A percentile compares a stretch with the other conserved stretches of the same genome.
Evolutionary conservation across 1,139 yeast genomes (phyloP).

Genomic region (Komagataea norvegica): DNA sequence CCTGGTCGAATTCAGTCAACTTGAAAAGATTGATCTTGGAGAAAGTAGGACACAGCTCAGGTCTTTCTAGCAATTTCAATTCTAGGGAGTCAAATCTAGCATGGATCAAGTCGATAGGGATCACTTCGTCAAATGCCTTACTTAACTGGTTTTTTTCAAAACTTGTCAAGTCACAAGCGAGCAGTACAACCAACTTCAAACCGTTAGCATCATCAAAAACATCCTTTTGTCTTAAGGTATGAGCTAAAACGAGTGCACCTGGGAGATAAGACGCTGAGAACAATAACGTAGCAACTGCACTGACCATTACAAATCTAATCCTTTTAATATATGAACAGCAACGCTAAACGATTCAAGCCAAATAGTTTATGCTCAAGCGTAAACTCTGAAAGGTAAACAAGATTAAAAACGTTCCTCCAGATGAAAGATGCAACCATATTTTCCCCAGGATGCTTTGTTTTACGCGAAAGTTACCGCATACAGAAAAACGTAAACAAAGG

Average conservation of each 20-base stretch:
- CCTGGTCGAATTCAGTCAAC: slow-evolving; percentile 49
- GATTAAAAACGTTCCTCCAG: too few species aligned
- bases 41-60: slow-evolving; percentile 67
- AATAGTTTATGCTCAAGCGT: too few species aligned
- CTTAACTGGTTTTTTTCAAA: slow-evolving; percentile 19
- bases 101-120: slow-evolving; percentile 30
- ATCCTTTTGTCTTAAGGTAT: slow-evolving; percentile 30
- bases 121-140: slow-evolving; percentile 30
- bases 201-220: slow-evolving; percentile 12
- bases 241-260: slow-evolving; percentile 67
- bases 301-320: too few species aligned
- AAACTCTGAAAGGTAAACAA: too few species aligned
- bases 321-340: too few species aligned
- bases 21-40: slow-evolving; percentile 76
- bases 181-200: slow-evolving; percentile 28
- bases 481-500: slow-evolving; percentile 6
- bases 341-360: too few species aligned
- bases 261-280: slow-evolving; percentile 66
- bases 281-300: slow-evolving; percentile 64
- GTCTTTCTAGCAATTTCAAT: slow-evolving; percentile 52
- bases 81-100: slow-evolving; percentile 30
- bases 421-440: too few species aligned
- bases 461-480: slow-evolving; percentile 7
- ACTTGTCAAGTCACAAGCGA: slow-evolving; percentile 27
- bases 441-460: neutral